These are phyloP conservation scores for Auricularia auricula-judae DNA, from an alignment of 768 basidiomycete species.

Conservation along the genomic window DNA sequence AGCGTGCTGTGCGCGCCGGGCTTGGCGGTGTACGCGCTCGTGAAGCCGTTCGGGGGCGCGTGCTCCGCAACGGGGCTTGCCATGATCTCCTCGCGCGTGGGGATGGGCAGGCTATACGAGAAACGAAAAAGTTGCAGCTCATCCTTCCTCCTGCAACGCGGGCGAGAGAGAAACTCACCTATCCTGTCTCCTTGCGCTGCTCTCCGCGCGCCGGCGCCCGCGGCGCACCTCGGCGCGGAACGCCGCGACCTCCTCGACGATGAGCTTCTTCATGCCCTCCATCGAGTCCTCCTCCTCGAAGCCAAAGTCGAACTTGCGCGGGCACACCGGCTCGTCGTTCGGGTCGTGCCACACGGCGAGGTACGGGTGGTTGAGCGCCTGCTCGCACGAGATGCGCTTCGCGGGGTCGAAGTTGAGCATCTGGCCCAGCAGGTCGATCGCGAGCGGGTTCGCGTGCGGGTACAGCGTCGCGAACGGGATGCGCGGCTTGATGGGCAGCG, in stretches of 20 bases:
- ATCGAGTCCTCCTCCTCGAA: constrained; percentile 96
- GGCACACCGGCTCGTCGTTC: constrained; percentile 82
- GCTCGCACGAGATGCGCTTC: constrained; percentile 90
- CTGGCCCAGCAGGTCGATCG: constrained; percentile 84
- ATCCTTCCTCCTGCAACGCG: not conserved
- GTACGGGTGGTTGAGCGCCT: constrained; percentile 92
- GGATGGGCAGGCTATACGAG: constrained; percentile 56
- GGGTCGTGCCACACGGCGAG: constrained; percentile 97
- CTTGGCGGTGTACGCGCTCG: constrained; percentile 50
- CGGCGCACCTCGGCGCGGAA: constrained; percentile 86
- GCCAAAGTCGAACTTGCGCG: constrained; percentile 81
- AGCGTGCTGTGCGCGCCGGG: constrained; percentile 17
- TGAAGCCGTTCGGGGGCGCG: constrained; percentile 49
- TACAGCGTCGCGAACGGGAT: constrained; percentile 87
- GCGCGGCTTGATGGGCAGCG: constrained; percentile 91
- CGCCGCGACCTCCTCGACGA: constrained; percentile 80
- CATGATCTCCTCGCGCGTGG: constrained; percentile 70
- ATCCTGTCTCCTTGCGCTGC: constrained; percentile 64
- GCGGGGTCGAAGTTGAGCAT: constrained; percentile 95
- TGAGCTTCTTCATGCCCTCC: constrained; percentile 93
- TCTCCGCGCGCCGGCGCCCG: constrained; percentile 59
- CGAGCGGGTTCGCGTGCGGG: constrained; percentile 87
- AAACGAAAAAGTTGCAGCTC: not conserved
- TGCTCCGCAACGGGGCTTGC: constrained; percentile 62
- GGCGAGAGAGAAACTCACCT: constrained; percentile 33